These are phyloP conservation scores for Neurospora sp. DNA, from an alignment of 495 filamentous ascomycete genomes.

Conservation along the genomic window DNA sequence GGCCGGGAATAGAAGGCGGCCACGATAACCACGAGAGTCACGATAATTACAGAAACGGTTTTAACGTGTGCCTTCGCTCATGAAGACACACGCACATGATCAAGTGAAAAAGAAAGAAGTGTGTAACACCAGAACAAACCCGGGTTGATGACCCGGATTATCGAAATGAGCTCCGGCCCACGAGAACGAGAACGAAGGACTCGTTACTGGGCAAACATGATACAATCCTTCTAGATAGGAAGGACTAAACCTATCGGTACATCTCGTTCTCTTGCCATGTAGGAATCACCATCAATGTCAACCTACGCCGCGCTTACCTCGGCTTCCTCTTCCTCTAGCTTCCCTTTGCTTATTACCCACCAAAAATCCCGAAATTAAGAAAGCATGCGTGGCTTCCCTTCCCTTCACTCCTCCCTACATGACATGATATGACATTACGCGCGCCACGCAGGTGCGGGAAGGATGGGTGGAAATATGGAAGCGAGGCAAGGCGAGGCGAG, in stretches of 20 bases:
- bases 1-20: background rate
- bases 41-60: slow-evolving; percentile 1
- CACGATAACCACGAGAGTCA: background rate
- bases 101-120: background rate
- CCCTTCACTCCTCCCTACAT: too few species aligned
- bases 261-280: background rate
- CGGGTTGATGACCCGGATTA: background rate
- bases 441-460: too few species aligned
- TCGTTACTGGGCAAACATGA: background rate
- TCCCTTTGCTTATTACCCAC: background rate
- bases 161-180: background rate
- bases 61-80: background rate
- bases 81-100: background rate
- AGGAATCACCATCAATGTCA: background rate
- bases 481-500: too few species aligned
- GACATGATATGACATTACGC: too few species aligned
- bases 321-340: background rate
- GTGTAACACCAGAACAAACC: background rate
- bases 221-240: too few species aligned
- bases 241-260: too few species aligned
- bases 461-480: too few species aligned
- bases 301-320: background rate
- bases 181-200: background rate
- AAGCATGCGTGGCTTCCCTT: background rate
- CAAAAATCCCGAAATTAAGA: background rate